Conservation (phyloP, 805 yeast genomes). For the Lipomyces yamadae region DNA sequence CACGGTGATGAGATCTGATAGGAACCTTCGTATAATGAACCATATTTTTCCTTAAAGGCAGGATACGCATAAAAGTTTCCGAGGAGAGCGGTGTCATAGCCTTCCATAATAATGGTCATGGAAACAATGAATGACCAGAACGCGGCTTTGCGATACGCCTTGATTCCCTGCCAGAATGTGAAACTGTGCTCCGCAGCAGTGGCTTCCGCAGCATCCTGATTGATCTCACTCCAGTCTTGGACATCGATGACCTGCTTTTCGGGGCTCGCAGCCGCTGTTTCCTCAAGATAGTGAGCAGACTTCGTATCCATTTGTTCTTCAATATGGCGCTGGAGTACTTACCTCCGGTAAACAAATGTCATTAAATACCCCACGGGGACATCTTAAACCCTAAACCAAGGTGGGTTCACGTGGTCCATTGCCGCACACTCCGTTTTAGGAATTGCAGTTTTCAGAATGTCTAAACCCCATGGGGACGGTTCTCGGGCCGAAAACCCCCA, state of each 20-base stretch:
- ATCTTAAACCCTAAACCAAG: background rate
- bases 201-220: conserved; percentile 9
- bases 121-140: conserved; percentile 55
- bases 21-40: conserved; percentile 20
- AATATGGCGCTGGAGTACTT: background rate
- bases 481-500: background rate
- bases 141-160: conserved; percentile 52
- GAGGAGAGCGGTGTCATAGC: conserved; percentile 53
- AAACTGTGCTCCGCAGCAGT: conserved; percentile 5
- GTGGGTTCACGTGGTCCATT: background rate
- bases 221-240: conserved; percentile 1
- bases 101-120: conserved; percentile 55
- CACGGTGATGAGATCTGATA: conserved; percentile 38
- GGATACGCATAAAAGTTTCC: conserved; percentile 49
- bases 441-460: background rate
- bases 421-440: background rate
- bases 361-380: conserved; percentile 1
- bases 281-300: background rate
- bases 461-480: conserved; percentile 1
- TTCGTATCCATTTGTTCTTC: background rate
- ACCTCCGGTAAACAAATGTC: background rate
- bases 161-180: conserved; percentile 8
- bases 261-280: background rate
- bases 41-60: conserved; percentile 28
- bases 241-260: background rate